Conservation (phyloP, 1,139 yeast species). For the Yamadazyma atmosphaerica region DNA sequence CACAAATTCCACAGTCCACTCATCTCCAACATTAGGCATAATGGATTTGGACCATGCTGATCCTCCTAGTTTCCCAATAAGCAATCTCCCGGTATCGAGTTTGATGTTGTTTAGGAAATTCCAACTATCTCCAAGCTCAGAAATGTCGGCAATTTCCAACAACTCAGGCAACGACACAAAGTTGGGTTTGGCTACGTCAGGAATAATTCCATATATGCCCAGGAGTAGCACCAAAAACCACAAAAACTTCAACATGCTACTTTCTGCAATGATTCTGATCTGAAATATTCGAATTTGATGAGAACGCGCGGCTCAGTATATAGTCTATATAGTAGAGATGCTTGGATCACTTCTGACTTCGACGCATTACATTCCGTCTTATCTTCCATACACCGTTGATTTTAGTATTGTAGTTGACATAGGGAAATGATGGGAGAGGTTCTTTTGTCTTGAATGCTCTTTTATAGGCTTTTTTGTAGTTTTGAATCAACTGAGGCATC, state of each 20-base stretch:
- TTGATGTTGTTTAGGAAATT: constrained; percentile 24
- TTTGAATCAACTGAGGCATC: constrained; percentile 22
- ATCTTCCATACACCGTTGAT: constrained; percentile 65
- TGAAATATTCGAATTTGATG: too few species aligned
- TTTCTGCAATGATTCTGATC: too few species aligned
- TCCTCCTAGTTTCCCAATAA: constrained; percentile 42
- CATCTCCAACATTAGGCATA: constrained; percentile 31
- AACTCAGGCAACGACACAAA: constrained; percentile 37
- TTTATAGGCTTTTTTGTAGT: constrained; percentile 13
- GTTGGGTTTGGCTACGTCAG: neutral
- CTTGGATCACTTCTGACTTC: constrained; percentile 23
- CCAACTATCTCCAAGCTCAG: constrained; percentile 31
- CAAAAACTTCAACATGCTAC: neutral
- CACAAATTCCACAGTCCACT: constrained; percentile 62
- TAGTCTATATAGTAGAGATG: too few species aligned
- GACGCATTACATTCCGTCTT: constrained; percentile 62
- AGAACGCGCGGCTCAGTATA: too few species aligned
- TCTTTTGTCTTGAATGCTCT: constrained; percentile 14
- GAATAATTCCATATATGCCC: constrained; percentile 12
- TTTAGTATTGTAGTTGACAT: constrained; percentile 48
- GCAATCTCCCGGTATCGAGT: constrained; percentile 41
- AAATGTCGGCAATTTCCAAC: constrained; percentile 21
- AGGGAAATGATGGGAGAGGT: constrained; percentile 38
- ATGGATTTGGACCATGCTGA: constrained; percentile 49
- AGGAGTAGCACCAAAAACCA: neutral